phyloP scores from a whole-genome alignment of 2,329 filamentous ascomycete species.

The Trichoderma atrobrunneum region DNA sequence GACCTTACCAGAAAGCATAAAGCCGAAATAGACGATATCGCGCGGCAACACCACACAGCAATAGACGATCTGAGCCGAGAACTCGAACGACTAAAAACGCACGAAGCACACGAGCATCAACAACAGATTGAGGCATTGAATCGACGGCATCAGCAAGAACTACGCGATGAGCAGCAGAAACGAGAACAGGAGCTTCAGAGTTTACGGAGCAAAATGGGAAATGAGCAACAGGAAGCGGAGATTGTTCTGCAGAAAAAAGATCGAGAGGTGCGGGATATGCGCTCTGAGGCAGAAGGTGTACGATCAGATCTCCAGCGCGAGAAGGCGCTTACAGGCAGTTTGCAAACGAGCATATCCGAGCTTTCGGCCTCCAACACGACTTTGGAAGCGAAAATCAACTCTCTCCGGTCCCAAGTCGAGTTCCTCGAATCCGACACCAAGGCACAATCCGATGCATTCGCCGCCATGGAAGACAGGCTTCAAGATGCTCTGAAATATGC shows the following conservation, averaged over 20 bases:
- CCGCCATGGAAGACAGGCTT: conserved; percentile 74
- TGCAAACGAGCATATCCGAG: conserved; percentile 55
- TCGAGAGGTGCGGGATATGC: conserved; percentile 50
- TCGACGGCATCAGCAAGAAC: conserved; percentile 59
- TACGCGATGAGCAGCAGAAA: conserved; percentile 62
- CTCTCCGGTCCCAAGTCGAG: conserved; percentile 76
- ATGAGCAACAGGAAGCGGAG: conserved; percentile 51
- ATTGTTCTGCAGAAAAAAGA: conserved; percentile 51
- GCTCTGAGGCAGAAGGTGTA: conserved; percentile 44
- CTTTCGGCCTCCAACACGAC: conserved; percentile 60
- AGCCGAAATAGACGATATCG: conserved; percentile 35
- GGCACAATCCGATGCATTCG: conserved; percentile 82
- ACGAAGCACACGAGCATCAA: conserved; percentile 58
- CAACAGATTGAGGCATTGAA: conserved; percentile 66
- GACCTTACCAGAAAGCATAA: conserved; percentile 43
- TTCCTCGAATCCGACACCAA: conserved; percentile 89
- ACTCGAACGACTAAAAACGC: conserved; percentile 39
- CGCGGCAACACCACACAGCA: conserved; percentile 34
- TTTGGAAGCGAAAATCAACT: conserved; percentile 72
- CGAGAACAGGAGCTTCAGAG: conserved; percentile 63
- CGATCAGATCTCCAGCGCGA: conserved; percentile 59
- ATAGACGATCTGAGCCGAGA: conserved; percentile 45
- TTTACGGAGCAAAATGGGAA: conserved; percentile 52
- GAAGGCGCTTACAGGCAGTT: conserved; percentile 55
- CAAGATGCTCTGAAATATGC: conserved; percentile 72